Evolutionary conservation across 1,139 yeast genomes (phyloP).

Genomic region (Williopsis jadinii): DNA sequence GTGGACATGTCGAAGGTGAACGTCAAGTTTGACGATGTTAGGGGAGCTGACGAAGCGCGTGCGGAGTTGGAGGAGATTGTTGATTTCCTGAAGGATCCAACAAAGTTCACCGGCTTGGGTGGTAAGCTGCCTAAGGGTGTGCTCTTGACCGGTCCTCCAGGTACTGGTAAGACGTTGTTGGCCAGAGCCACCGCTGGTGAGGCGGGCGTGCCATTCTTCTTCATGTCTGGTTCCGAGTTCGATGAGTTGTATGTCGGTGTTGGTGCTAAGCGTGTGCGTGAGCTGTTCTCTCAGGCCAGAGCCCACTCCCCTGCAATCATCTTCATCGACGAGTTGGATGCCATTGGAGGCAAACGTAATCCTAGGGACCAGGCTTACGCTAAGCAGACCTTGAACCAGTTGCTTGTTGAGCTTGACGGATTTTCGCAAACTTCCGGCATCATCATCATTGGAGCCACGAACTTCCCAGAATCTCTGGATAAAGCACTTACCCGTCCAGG

Average conservation of each 20-base stretch:
- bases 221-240: conserved; percentile 97
- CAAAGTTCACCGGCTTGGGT: conserved; percentile 92
- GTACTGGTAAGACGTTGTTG: conserved; percentile 95
- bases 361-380: conserved; percentile 98
- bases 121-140: conserved; percentile 98
- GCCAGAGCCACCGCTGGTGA: conserved; percentile 99
- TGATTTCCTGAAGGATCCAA: conserved; percentile 91
- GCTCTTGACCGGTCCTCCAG: conserved; percentile 96
- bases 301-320: conserved; percentile 96
- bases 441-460: conserved; percentile 95
- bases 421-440: conserved; percentile 90
- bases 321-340: conserved; percentile 96
- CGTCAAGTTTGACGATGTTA: conserved; percentile 86
- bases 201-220: conserved; percentile 97
- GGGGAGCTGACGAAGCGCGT: conserved; percentile 98
- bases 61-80: conserved; percentile 96
- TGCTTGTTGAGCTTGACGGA: conserved; percentile 94
- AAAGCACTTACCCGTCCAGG: conserved; percentile 98
- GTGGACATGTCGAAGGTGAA: conserved; percentile 83
- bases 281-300: conserved; percentile 86
- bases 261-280: conserved; percentile 97
- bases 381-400: conserved; percentile 91
- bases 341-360: conserved; percentile 96
- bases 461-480: conserved; percentile 94
- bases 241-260: conserved; percentile 98